A percentile compares a stretch with the other conserved stretches of the same genome.
These are phyloP conservation scores for Camellia lanceoleosa DNA, from an alignment of 148 eudicot genomes.

Conservation along the genomic window DNA sequence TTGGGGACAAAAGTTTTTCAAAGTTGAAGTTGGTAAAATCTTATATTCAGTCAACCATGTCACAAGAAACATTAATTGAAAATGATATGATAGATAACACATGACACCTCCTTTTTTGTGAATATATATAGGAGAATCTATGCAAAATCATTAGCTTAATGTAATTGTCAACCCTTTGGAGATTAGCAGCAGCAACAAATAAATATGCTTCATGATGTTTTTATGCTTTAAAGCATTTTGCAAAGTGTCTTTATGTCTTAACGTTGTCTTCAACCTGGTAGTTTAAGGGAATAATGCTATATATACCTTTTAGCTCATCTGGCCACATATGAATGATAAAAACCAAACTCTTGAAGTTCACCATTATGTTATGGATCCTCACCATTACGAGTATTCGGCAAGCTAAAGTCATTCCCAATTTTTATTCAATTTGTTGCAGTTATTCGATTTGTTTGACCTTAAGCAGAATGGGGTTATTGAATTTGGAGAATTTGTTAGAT, in stretches of 20 bases:
- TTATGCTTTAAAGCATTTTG: not conserved
- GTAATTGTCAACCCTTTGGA: not conserved
- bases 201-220: not conserved
- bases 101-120: no score
- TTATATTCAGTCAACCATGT: no score
- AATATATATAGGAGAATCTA: not conserved
- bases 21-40: no score
- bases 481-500: conserved; percentile 72
- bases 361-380: not conserved
- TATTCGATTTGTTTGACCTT: conserved; percentile 64
- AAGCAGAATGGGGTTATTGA: conserved; percentile 66
- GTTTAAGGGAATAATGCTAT: no score
- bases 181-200: not conserved
- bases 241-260: not conserved
- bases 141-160: not conserved
- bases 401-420: not conserved
- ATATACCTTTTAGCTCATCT: not conserved
- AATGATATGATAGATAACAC: no score
- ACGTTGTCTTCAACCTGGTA: not conserved
- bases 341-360: not conserved
- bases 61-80: no score
- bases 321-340: not conserved
- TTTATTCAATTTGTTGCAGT: conserved; percentile 34
- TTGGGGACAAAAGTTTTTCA: no score
- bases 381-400: not conserved